Conservation (phyloP, 1,139 yeast species). For the Chernovozyma aurita region DNA sequence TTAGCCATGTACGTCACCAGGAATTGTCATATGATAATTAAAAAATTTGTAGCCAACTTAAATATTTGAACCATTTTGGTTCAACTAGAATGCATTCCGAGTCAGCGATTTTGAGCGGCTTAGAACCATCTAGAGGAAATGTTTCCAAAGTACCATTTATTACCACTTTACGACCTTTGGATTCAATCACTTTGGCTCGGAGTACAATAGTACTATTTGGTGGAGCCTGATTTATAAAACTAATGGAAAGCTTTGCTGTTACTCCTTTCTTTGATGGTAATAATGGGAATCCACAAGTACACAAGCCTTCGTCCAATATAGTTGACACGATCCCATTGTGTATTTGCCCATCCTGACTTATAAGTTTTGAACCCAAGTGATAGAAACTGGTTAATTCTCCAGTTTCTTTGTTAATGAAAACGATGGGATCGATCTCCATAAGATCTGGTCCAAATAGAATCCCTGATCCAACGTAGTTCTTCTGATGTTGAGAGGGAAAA, state of each 20-base stretch:
- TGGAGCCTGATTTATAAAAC: conserved; percentile 62
- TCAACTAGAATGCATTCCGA: conserved; percentile 67
- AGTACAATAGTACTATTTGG: conserved; percentile 66
- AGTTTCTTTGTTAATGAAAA: conserved; percentile 42
- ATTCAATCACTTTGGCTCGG: conserved; percentile 60
- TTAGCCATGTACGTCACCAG: too few relatives aligned
- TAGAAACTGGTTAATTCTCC: conserved; percentile 57
- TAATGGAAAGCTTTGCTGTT: conserved; percentile 70
- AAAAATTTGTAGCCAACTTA: conserved; percentile 50
- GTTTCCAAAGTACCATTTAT: conserved; percentile 63
- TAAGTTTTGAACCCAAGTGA: conserved; percentile 63
- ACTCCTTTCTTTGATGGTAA: conserved; percentile 90
- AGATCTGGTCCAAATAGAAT: conserved; percentile 57
- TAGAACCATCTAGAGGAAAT: conserved; percentile 24
- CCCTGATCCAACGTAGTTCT: conserved; percentile 64
- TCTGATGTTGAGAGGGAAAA: conserved; percentile 59
- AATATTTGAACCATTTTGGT: conserved; percentile 74
- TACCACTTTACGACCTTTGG: conserved; percentile 76
- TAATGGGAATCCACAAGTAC: conserved; percentile 79
- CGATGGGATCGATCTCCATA: conserved; percentile 64
- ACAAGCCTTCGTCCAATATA: conserved; percentile 78
- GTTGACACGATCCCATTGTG: conserved; percentile 89
- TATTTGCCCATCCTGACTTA: conserved; percentile 67
- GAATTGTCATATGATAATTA: conserved; percentile 3
- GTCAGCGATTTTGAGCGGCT: conserved; percentile 42